Conservation (phyloP, 2,329 filamentous ascomycete species). For the Aspergillus sp. region DNA sequence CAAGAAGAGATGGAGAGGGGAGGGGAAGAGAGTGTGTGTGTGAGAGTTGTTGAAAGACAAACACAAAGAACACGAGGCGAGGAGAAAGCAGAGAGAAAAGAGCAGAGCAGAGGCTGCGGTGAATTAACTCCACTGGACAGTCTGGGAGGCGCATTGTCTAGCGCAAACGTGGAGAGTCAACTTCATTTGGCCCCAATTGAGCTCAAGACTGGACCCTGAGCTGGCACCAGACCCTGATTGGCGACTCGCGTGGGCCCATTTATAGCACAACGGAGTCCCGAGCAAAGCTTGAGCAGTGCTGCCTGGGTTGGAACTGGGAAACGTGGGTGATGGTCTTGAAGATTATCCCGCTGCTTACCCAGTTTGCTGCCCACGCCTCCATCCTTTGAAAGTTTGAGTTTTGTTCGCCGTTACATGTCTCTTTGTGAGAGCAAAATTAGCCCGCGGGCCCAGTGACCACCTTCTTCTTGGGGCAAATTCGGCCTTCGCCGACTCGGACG, state of each 20-base stretch:
- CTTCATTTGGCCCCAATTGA: neutral
- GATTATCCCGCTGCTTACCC: too few relatives aligned
- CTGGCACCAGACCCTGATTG: neutral
- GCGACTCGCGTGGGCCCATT: neutral
- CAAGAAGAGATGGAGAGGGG: neutral
- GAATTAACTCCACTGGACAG: neutral
- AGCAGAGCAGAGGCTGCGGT: constrained; percentile 1
- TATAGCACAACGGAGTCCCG: neutral
- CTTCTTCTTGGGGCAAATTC: constrained; percentile 12
- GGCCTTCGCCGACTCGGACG: neutral
- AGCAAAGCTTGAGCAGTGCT: neutral
- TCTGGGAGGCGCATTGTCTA: neutral
- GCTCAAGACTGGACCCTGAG: neutral
- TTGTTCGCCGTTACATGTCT: too few relatives aligned
- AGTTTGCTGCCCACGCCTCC: too few relatives aligned
- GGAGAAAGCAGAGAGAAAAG: neutral
- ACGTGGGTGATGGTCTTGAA: too few relatives aligned
- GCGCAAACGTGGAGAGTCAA: neutral
- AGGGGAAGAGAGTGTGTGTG: neutral
- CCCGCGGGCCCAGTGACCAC: constrained; percentile 4
- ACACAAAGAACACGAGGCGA: neutral
- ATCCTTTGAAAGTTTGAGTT: neutral
- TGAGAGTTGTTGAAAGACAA: too few relatives aligned
- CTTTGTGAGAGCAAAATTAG: neutral
- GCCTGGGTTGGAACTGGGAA: too few relatives aligned